phyloP scores from a whole-genome alignment of 2,329 filamentous ascomycete species.

The Cercospora zeina region DNA sequence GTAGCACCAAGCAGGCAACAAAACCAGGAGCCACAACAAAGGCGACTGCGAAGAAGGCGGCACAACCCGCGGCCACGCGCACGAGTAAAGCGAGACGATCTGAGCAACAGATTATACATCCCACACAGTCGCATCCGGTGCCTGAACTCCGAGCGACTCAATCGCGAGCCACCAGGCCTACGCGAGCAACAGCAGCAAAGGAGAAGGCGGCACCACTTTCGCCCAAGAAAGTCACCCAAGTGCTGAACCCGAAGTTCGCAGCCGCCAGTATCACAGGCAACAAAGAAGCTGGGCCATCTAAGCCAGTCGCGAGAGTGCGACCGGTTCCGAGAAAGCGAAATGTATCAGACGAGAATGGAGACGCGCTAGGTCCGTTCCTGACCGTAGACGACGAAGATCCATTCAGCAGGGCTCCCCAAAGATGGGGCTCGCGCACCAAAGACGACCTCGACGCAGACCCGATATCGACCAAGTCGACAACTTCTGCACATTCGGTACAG shows the following conservation, averaged over 20 bases:
- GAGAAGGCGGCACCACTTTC: slow-evolving; percentile 36
- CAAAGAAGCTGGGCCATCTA: slow-evolving; percentile 16
- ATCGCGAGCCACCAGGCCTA: slow-evolving; percentile 27
- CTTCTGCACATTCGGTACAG: slow-evolving; percentile 28
- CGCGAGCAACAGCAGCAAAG: slow-evolving; percentile 29
- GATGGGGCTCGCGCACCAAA: background rate
- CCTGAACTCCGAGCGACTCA: slow-evolving; percentile 14
- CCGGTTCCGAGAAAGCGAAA: slow-evolving; percentile 28
- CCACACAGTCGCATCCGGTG: slow-evolving; percentile 4
- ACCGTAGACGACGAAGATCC: background rate
- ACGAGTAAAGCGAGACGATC: slow-evolving; percentile 18
- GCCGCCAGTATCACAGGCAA: slow-evolving; percentile 19
- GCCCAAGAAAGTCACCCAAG: slow-evolving; percentile 43
- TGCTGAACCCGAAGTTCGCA: slow-evolving; percentile 28
- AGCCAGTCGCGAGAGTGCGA: slow-evolving; percentile 16
- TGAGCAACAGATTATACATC: slow-evolving; percentile 9
- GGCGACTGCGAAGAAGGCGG: slow-evolving; percentile 2
- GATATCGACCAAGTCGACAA: slow-evolving; percentile 31
- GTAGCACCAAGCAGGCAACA: background rate
- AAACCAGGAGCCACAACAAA: slow-evolving; percentile 6
- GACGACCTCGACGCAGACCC: background rate
- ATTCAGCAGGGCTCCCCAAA: slow-evolving; percentile 1
- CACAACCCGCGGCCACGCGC: slow-evolving; percentile 7
- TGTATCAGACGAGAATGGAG: slow-evolving; percentile 39
- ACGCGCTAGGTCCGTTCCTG: slow-evolving; percentile 18